Evolutionary conservation across 306 rosid genomes (phyloP), one percentile per base, ranked within the genome.

Genomic region (Quercus dentata): DNA sequence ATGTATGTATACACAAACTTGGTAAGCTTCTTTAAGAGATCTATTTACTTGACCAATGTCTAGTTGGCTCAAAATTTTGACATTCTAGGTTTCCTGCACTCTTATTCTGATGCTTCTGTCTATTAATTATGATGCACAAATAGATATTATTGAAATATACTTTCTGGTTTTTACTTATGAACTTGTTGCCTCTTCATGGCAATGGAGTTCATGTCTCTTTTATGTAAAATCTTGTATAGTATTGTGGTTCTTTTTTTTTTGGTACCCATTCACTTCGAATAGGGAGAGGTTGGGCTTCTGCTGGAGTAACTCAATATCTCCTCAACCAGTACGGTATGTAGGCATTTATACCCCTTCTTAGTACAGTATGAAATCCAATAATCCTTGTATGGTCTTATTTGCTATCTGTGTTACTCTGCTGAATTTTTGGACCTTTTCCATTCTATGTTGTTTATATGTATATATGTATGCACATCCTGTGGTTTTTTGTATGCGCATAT

Each of bases 211-310:
- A 83, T 86, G 83, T 72, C 41, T 77, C 71, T 83, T 76, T 83
- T 68, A 52, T 79, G 78, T 75, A 77, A 80, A 81, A 75, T 74
- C 74, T 86, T 90, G 82, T 89, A 75, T 90, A 83, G 94, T 87
- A 52, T 85, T 79, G 81, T 92, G 89, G 86, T 87, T 86, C 86
- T 77, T 82, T 89, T 38, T 2, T 38, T 41, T 41, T 38, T 8
- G 0, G 46, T 41, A 85, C 88, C 91, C 90, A 86, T 89, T 91
- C 91, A 76, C 89, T 91, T 89, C 88, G 80, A 90, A 88, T 94
- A 88, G 94, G 97, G 89, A 87, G 90, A 86, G 94, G 94, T 85
- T 94, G 91, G 89, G 97, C 98, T 89, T 94, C 98, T 92, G 97
- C 92, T 87, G 98, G 97, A 90, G 98, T 94, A 81, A 90, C 97